Percentiles rank a stretch among this genome's conserved stretches.
phyloP scores from a whole-genome alignment of 352 stramenopile genomes.

The Elongisporangium senticosum region DNA sequence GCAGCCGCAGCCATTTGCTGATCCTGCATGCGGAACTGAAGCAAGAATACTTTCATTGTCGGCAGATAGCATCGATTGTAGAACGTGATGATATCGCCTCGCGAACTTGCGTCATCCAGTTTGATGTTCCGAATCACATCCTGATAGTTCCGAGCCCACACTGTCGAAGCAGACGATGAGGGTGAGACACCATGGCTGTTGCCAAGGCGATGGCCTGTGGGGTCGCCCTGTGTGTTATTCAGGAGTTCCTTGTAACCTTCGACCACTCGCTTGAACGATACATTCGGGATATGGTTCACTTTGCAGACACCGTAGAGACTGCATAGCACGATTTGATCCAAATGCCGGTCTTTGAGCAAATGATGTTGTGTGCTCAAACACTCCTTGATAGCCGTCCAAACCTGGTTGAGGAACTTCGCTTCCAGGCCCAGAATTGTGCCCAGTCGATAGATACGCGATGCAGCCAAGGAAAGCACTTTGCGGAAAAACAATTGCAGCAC shows the following conservation, averaged over 20 bases:
- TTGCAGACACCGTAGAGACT: conserved; percentile 85
- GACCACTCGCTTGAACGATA: conserved; percentile 77
- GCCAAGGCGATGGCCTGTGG: conserved; percentile 1
- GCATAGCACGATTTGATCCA: conserved; percentile 81
- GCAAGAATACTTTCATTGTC: conserved; percentile 80
- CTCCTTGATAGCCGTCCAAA: conserved; percentile 85
- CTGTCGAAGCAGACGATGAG: conserved; percentile 17
- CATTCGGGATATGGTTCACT: conserved; percentile 63
- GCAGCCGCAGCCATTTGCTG: conserved; percentile 74
- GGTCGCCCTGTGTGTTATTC: conserved; percentile 7
- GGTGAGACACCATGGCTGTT: conserved; percentile 14
- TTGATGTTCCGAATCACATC: conserved; percentile 80
- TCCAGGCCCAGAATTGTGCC: conserved; percentile 66
- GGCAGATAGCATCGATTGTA: conserved; percentile 85
- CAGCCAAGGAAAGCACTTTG: conserved; percentile 80
- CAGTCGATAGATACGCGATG: conserved; percentile 72
- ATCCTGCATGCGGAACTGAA: conserved; percentile 83
- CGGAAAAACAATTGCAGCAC: conserved; percentile 84
- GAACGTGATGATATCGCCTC: conserved; percentile 88
- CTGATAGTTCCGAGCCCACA: conserved; percentile 25
- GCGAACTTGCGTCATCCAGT: conserved; percentile 43
- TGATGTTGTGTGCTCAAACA: conserved; percentile 60
- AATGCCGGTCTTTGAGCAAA: conserved; percentile 62
- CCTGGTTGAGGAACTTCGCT: conserved; percentile 73
- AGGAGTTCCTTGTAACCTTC: conserved; percentile 71